Evolutionary conservation across 768 basidiomycete genomes (phyloP), one percentile per base, ranked within the genome.

Genomic region (Mycena vitilis): DNA sequence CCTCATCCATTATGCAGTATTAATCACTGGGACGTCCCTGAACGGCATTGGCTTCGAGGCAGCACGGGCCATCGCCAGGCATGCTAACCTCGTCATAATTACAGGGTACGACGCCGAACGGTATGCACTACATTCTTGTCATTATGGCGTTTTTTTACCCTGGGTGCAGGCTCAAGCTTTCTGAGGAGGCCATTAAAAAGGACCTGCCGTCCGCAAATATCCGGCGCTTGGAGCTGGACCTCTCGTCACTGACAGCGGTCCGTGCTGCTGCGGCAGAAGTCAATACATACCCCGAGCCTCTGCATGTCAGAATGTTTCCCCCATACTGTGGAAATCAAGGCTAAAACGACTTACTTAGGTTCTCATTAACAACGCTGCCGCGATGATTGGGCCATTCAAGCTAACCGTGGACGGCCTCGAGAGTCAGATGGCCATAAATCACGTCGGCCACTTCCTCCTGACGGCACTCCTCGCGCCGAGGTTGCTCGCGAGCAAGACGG

Each of bases 381-480:
- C 66, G 11, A 1, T 15, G 6, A 38, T 55, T 38, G 60, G 51
- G 8, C 53, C 59, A 30, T 61, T 53, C 45, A 55, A 54, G 23
- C 59, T 67, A 25, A 56, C 66, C 40, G 37, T 36, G 20, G 66
- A 67, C 60, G 30, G 42, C 25, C 48, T 67, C 25, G 66, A 67
- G 44, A 44, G 42, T 30, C 66, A 67, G 16, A 61, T 67, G 44
- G 66, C 66, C 49, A 48, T 40, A 12, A 47, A 60, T 36, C 60
- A 67, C 52, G 49, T 67, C 44, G 66, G 59, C 5, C 66, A 48
- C 23, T 67, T 67, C 60, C 59, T 75, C 54, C 58, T 68, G 68
- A 34, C 75, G 40, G 36, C 82, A 75, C 76, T 78, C 77, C 52
- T 67, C 15, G 18, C 37, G 9, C 59, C 66, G 4, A 67, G 61